These are phyloP conservation scores for Trichoderma gamsii DNA, from an alignment of 495 filamentous ascomycete species.

Conservation along the genomic window DNA sequence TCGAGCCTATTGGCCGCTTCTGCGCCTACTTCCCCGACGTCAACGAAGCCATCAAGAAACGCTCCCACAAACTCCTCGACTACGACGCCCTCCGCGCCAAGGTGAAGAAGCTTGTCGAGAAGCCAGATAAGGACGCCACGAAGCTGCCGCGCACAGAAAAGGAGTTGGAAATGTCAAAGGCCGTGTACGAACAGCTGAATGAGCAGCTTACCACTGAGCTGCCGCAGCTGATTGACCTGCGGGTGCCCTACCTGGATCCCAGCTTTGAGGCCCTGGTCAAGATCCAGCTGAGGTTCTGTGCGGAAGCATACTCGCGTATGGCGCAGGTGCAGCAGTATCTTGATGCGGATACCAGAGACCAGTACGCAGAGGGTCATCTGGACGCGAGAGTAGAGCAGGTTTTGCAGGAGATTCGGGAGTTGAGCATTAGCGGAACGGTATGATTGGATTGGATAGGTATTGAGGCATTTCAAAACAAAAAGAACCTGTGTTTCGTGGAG, in stretches of 20 bases:
- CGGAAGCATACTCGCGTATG: conserved; percentile 94
- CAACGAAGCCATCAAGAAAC: conserved; percentile 98
- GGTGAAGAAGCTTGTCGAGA: conserved; percentile 94
- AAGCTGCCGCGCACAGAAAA: conserved; percentile 92
- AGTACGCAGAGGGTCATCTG: conserved; percentile 89
- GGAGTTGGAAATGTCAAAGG: conserved; percentile 86
- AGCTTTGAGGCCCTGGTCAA: conserved; percentile 97
- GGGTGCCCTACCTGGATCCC: conserved; percentile 93
- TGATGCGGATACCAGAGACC: conserved; percentile 90
- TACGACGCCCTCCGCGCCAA: conserved; percentile 93
- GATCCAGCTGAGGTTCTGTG: conserved; percentile 96
- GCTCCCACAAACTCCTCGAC: conserved; percentile 94
- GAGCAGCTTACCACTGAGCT: conserved; percentile 89
- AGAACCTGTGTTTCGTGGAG: neutral
- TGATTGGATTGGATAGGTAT: conserved; percentile 18
- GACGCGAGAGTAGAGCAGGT: conserved; percentile 93
- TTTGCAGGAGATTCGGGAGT: conserved; percentile 89
- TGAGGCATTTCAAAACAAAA: neutral
- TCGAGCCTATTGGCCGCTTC: conserved; percentile 91
- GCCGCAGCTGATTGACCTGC: conserved; percentile 94
- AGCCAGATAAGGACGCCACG: conserved; percentile 94
- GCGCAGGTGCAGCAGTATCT: conserved; percentile 98
- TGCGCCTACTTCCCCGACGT: conserved; percentile 99
- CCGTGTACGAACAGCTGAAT: conserved; percentile 91
- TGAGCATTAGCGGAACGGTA: conserved; percentile 75